Conservation (phyloP, 176 grass and related monocot genomes). For the Thinopyrum elongatum region DNA sequence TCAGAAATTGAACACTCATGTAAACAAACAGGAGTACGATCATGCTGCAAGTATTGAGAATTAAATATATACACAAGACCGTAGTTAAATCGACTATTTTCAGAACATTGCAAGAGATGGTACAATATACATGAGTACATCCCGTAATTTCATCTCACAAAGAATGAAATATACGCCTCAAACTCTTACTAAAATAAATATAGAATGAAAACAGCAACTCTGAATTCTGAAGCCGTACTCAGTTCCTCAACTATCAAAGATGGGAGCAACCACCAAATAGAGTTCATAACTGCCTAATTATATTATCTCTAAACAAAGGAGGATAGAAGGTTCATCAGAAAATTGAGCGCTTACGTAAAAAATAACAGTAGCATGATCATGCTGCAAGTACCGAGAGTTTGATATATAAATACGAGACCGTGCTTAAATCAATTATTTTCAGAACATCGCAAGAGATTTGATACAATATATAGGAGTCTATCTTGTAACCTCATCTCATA, state of each 20-base stretch:
- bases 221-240: too few species aligned
- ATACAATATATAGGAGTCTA: background rate
- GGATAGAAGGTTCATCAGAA: background rate
- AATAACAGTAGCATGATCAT: background rate
- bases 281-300: background rate
- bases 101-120: background rate
- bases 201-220: background rate
- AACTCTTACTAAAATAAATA: background rate
- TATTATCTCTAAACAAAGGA: conserved; percentile 3
- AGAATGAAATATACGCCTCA: background rate
- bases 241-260: too few species aligned
- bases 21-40: background rate
- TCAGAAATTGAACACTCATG: background rate
- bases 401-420: background rate
- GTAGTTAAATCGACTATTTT: background rate
- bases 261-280: too few species aligned
- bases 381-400: background rate
- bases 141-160: background rate
- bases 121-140: background rate
- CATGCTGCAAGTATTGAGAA: background rate
- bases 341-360: background rate
- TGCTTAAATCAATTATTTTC: background rate
- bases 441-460: background rate
- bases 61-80: background rate
- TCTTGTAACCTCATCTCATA: background rate